These are phyloP conservation scores for Gyromitra esculenta DNA, from an alignment of 2,329 filamentous ascomycete genomes.

Conservation along the genomic window DNA sequence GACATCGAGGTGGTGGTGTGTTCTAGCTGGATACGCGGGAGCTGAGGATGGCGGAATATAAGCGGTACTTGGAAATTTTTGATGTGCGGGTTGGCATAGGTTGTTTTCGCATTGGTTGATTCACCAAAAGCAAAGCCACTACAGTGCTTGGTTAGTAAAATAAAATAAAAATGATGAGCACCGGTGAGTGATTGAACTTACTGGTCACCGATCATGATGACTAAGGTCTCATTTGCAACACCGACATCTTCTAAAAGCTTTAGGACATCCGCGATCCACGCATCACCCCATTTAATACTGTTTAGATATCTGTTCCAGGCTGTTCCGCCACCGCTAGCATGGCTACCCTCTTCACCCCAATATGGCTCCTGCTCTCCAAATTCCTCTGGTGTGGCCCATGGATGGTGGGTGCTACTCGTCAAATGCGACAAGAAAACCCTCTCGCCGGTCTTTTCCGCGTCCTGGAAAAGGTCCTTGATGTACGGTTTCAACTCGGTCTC, in stretches of 20 bases:
- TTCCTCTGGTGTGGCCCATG: constrained; percentile 61
- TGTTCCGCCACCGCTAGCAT: constrained; percentile 43
- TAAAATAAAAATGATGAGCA: not conserved
- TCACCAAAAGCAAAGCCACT: constrained; percentile 62
- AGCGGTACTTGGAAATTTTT: constrained; percentile 63
- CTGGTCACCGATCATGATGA: constrained; percentile 64
- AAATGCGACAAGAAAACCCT: constrained; percentile 61
- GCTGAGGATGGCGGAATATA: constrained; percentile 62
- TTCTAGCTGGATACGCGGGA: constrained; percentile 62
- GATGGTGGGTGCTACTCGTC: constrained; percentile 62
- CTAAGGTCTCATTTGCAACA: constrained; percentile 63
- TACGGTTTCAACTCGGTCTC: constrained; percentile 62
- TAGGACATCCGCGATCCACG: constrained; percentile 61
- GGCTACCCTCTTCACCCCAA: constrained; percentile 56
- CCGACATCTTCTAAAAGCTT: constrained; percentile 62
- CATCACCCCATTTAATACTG: constrained; percentile 61
- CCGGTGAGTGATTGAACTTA: constrained; percentile 55
- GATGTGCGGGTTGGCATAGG: constrained; percentile 63
- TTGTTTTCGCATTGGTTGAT: constrained; percentile 60
- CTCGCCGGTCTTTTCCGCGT: constrained; percentile 58
- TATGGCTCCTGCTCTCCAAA: constrained; percentile 59
- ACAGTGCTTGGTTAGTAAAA: not conserved
- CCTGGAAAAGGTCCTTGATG: constrained; percentile 59
- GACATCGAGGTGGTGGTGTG: constrained; percentile 61
- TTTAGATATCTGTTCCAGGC: constrained; percentile 62